phyloP scores from a whole-genome alignment of 768 basidiomycete species.

The Leccinum arenicola region DNA sequence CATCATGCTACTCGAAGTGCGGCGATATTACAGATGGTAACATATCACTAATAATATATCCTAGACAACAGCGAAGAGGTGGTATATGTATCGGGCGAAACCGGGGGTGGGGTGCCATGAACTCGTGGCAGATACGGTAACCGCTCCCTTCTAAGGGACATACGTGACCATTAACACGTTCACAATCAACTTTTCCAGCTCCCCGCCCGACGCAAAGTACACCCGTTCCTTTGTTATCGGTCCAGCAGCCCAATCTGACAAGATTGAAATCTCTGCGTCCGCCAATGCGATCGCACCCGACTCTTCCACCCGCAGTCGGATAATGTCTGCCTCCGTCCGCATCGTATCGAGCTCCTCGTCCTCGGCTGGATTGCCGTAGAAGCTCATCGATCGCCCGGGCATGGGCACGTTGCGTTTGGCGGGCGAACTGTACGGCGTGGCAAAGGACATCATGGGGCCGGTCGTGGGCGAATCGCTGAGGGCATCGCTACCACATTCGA shows the following conservation, averaged over 20 bases:
- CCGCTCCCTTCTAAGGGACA: slow-evolving; percentile 45
- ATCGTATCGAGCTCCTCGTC: slow-evolving; percentile 33
- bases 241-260: slow-evolving; percentile 52
- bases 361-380: slow-evolving; percentile 40
- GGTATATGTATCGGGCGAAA: slow-evolving; percentile 2
- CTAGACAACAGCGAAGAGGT: neutral
- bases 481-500: slow-evolving; percentile 57
- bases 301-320: slow-evolving; percentile 58
- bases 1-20: neutral
- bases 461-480: slow-evolving; percentile 23
- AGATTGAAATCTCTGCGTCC: slow-evolving; percentile 59
- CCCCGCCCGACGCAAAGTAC: slow-evolving; percentile 61
- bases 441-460: slow-evolving; percentile 24
- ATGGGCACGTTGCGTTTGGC: slow-evolving; percentile 31
- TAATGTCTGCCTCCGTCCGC: slow-evolving; percentile 30
- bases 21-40: slow-evolving; percentile 12
- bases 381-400: slow-evolving; percentile 40
- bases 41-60: slow-evolving; percentile 6
- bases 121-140: neutral
- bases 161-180: slow-evolving; percentile 73
- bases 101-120: neutral
- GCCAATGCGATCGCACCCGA: slow-evolving; percentile 65
- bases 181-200: slow-evolving; percentile 70
- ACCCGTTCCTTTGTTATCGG: slow-evolving; percentile 63
- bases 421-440: slow-evolving; percentile 21